phyloP scores from a whole-genome alignment of 2,329 filamentous ascomycete genomes.

The Mycosphaerella arachidis region DNA sequence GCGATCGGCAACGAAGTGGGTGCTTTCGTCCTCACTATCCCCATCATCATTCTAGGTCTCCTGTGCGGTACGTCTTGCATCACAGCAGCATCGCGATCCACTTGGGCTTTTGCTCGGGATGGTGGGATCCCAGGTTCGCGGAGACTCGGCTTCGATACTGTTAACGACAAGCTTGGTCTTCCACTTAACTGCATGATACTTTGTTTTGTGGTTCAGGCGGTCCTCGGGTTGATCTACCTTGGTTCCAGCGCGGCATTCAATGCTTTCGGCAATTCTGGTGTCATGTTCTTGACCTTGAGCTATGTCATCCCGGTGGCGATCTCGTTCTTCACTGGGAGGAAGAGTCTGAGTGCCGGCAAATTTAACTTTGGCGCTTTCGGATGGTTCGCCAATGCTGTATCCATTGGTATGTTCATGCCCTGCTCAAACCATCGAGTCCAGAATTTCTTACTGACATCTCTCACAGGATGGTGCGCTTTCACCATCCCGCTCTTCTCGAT shows the following conservation, averaged over 20 bases:
- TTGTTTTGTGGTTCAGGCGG: constrained; percentile 60
- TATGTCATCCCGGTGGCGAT: constrained; percentile 65
- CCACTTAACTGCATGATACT: constrained; percentile 70
- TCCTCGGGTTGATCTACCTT: constrained; percentile 65
- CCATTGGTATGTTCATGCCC: constrained; percentile 51
- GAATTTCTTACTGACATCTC: constrained; percentile 25
- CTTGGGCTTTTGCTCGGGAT: constrained; percentile 67
- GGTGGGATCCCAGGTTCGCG: constrained; percentile 62
- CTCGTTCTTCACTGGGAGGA: constrained; percentile 57
- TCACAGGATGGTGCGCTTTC: constrained; percentile 59
- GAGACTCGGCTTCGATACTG: constrained; percentile 50
- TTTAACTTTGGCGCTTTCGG: constrained; percentile 63
- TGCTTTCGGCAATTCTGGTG: constrained; percentile 51
- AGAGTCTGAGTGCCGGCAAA: constrained; percentile 52
- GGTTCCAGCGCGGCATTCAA: constrained; percentile 67
- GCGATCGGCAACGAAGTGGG: constrained; percentile 55
- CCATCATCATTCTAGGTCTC: constrained; percentile 61
- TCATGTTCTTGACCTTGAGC: constrained; percentile 64
- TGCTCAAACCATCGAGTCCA: neutral
- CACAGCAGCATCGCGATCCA: constrained; percentile 62
- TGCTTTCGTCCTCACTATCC: constrained; percentile 59
- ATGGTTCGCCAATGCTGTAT: constrained; percentile 57
- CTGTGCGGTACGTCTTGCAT: constrained; percentile 67
- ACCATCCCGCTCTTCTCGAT: constrained; percentile 67
- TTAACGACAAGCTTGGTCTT: constrained; percentile 60